Evolutionary conservation across 177 flowering plant species (phyloP), one percentile per base, ranked within the genome.

Genomic region (Vitis hybrid): DNA sequence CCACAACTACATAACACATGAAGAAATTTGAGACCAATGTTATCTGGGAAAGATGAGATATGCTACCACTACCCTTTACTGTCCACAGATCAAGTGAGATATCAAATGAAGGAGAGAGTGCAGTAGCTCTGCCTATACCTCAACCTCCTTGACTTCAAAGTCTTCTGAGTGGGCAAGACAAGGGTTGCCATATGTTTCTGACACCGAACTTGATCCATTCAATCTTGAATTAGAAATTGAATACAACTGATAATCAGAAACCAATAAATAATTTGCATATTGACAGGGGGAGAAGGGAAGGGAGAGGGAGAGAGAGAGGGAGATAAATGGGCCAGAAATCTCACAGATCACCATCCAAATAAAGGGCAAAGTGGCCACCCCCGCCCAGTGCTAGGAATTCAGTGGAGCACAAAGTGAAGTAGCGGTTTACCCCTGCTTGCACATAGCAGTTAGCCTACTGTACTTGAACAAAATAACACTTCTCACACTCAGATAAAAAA

Each of bases 361-460:
- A 96, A 15, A 93, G 88, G 12, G 99, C 99, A 79, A 96, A 96
- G 72, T 93, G 99, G 71, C 92, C 82, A 57, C 99, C 99, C 7
- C 99, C 99, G 63, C 99, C 99, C 77, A 96, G 57, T 63, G 99
- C 99, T 57, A 96, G 76, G 78, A 80, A 92, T 56, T 92, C 92
- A 10, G 85, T 70, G 13, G 94, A 82, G 83, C 99, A 96, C 63
- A 92, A 74, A 53, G 98, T 92, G 82, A 80, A 96, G 79, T 93
- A 96, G 45, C 92, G 97, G 76, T 96, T 96, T 19, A 78, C 87
- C 76, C 99, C 99, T 96, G 89, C 69, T 71, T n/a, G 69, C 55
- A 45, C 3, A 26, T n/a, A 45, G 19, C 64, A 26, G 56, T 69
- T 63, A 39, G 51, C 50, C 1, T 31, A 10, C n/a, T 53, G 14